These are phyloP conservation scores for Coemansia sp. DNA, from an alignment of 192 early-diverging fungal genomes.

Conservation along the genomic window DNA sequence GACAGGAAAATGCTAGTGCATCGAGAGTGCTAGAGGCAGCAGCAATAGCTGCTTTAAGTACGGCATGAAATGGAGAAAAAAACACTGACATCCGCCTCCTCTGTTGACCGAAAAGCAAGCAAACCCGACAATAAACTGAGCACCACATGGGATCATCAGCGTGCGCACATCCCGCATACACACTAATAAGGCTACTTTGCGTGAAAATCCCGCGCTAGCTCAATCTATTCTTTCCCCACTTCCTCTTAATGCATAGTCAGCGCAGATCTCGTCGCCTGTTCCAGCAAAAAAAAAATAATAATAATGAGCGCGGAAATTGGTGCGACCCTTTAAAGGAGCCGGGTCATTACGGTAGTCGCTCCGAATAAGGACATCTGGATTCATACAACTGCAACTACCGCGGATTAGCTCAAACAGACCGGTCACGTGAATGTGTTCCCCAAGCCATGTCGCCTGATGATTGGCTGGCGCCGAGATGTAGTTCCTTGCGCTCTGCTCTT, in stretches of 20 bases:
- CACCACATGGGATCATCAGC: slow-evolving; percentile 4
- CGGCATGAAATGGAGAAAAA: neutral
- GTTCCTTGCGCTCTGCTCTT: too few species aligned
- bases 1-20: neutral
- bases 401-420: neutral
- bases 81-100: neutral
- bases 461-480: neutral
- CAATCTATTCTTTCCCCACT: neutral
- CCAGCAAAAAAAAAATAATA: neutral
- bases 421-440: neutral
- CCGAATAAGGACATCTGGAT: too few species aligned
- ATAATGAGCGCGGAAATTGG: too few species aligned
- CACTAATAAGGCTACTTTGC: neutral
- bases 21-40: too few species aligned
- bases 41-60: neutral
- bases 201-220: neutral
- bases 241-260: neutral
- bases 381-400: too few species aligned
- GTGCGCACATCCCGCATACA: neutral
- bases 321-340: too few species aligned
- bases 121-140: neutral
- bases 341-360: too few species aligned
- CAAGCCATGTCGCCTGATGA: neutral
- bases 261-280: neutral
- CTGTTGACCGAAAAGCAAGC: neutral